Base-by-base conservation (phyloP, 129 eudicot species). In the Lactuca saligna region DNA sequence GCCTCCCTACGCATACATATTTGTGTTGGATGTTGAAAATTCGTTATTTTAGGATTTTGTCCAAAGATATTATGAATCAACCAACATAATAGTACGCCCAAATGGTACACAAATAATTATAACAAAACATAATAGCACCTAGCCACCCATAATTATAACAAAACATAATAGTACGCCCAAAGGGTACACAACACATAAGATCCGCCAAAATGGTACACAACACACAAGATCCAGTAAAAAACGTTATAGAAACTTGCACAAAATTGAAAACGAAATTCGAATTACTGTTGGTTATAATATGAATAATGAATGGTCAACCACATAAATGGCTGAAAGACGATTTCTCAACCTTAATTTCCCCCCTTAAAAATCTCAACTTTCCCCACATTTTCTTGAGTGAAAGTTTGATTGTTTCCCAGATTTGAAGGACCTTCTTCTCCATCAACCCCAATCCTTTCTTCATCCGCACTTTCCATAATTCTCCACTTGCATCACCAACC, bases 371-470 rank as follows among this genome's bases (percentile, higher is more conserved):
- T 53, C 70, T 65, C 62, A 17, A 68, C 60, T 72, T 69, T 57
- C 54, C 44, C 76, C 68, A 4, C 57, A 69, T 54, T 64, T 77
- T 63, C 14, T 63, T 33, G 66, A 55, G 65, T 41, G 70, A 61
- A 70, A 69, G 66, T 70, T 65, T 71, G 60, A 54, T 63, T 63
- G 76, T 70, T 73, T 38, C 49, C 76, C 78, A 66, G 60, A 72
- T 76, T 80, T 68, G 78, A 78, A 80, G 86, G 86, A 86, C 80
- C 84, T 78, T 49, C 66, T 66, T 20, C 50, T 50, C 51, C 29
- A 67, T 59, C 72, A 13, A 41, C 61, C 56, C 46, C 41, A 54
- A 39, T 66, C 41, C 59, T 70, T 65, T 55, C 31, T 61, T 74
- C 48, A 46, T 53, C 57, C 64, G 42, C 65, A 72, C 66, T 63